Conservation (phyloP, 768 basidiomycete species). For the Symmetrospora coprosmae region DNA sequence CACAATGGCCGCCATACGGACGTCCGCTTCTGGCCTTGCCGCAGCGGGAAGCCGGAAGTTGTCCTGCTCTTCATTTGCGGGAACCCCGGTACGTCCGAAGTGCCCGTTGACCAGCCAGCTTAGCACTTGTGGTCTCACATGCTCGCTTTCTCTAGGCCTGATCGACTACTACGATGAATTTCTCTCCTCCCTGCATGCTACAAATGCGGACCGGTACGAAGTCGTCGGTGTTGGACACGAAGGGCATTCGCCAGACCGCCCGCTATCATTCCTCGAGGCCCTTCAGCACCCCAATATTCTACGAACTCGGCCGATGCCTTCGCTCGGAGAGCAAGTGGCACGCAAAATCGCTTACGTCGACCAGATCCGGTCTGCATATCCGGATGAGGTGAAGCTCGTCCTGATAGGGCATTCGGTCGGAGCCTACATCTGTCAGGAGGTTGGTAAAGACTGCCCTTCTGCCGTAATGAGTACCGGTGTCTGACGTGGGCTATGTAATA, state of each 20-base stretch:
- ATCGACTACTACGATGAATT: conserved; percentile 11
- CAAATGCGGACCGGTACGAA: not conserved
- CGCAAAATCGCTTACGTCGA: conserved; percentile 8
- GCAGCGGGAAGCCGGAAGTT: not conserved
- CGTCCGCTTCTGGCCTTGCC: conserved; percentile 1
- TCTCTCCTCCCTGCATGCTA: conserved; percentile 8
- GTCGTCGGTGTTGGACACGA: conserved; percentile 12
- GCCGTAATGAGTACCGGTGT: too few relatives aligned
- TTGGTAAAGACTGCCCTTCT: too few relatives aligned
- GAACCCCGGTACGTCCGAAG: not conserved
- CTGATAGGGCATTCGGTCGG: conserved; percentile 12
- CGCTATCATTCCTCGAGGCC: too few relatives aligned
- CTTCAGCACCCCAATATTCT: too few relatives aligned
- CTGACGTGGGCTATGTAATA: too few relatives aligned
- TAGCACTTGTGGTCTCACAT: not conserved
- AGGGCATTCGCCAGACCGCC: conserved; percentile 1
- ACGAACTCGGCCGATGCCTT: too few relatives aligned
- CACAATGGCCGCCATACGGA: not conserved
- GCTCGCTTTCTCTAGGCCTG: not conserved
- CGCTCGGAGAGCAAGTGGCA: not conserved
- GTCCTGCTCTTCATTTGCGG: conserved; percentile 11
- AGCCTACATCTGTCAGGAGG: conserved; percentile 17
- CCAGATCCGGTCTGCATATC: not conserved
- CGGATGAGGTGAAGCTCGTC: not conserved
- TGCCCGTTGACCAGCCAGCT: too few relatives aligned